Base-by-base conservation (phyloP, 495 filamentous ascomycete species). In the Talaromyces thailandensis region DNA sequence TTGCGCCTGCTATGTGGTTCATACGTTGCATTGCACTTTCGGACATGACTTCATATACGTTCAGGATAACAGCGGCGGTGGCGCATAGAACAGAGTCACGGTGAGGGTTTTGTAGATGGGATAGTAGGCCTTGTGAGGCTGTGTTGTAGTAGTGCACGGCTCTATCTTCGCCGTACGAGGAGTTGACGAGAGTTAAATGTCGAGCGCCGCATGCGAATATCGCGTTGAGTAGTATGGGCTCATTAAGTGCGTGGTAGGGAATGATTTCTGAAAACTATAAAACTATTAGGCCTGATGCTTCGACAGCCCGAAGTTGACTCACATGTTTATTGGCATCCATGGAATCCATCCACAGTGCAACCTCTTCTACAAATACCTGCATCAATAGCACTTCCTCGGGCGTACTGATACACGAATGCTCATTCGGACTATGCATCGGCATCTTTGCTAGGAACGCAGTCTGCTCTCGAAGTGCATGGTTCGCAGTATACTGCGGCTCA, bases 281-380 rank as follows among this genome's bases (percentile, higher is more conserved):
- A 1, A 25, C 5, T 5, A 11, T 55, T 55, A 55, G 51, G 1
- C 26, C 51, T 40, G 35, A 40, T 40, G 14, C 45, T 50, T 50
- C 18, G n/a, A 18, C 7, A 25, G 18, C 24, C 7, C 18, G 18
- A 52, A 23, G 18, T 48, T 18, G 14, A 74, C 83, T 67, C 75
- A 89, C 86, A 75, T 97, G 90, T 78, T 96, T 95, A 68, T 84
- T 80, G 29, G 83, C 81, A 76, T 96, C 90, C 77, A 96, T 84
- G 55, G 85, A 89, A 71, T 98, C 94, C 91, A 98, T 94, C 90
- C 93, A 96, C 18, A 90, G 73, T 3, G 90, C 92, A 16, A 98
- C 88, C 65, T 96, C 89, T 67, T 96, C 91, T 26, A 94, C 86
- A 69, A 96, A 98, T 0, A 90, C 85, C 69, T 95, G 91, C 85